Conservation (phyloP, 352 stramenopile species). For the Thalassiosira exigua region DNA sequence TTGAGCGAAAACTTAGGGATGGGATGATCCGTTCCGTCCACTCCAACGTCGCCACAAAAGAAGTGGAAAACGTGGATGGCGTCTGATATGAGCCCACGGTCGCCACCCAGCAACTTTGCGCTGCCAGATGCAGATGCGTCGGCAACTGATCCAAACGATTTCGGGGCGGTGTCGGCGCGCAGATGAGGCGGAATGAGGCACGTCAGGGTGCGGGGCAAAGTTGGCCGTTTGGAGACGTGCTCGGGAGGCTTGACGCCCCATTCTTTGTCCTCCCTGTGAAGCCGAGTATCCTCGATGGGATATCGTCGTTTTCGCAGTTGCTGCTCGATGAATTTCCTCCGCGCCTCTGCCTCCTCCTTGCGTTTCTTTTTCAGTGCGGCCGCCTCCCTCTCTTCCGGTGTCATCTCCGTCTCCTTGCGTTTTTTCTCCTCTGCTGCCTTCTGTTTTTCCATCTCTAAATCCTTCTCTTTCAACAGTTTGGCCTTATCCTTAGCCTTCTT, state of each 20-base stretch:
- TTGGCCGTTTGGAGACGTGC: slow-evolving; percentile 55
- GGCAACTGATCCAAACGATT: slow-evolving; percentile 7
- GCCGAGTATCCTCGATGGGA: slow-evolving; percentile 79
- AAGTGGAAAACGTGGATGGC: slow-evolving; percentile 81
- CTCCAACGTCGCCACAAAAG: slow-evolving; percentile 77
- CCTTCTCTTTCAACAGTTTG: slow-evolving; percentile 48
- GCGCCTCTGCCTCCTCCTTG: slow-evolving; percentile 56
- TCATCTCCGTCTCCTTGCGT: slow-evolving; percentile 25
- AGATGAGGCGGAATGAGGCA: slow-evolving; percentile 48
- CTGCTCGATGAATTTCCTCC: slow-evolving; percentile 63
- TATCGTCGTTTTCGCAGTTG: slow-evolving; percentile 70
- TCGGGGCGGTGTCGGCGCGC: slow-evolving; percentile 36
- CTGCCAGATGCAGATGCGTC: slow-evolving; percentile 46
- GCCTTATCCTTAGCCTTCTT: slow-evolving; percentile 32
- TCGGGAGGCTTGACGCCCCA: slow-evolving; percentile 63
- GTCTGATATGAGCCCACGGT: slow-evolving; percentile 69
- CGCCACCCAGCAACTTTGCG: slow-evolving; percentile 28
- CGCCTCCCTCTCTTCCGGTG: slow-evolving; percentile 46
- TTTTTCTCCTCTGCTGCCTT: slow-evolving; percentile 51
- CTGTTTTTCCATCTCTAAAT: slow-evolving; percentile 56
- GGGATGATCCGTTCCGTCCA: slow-evolving; percentile 44
- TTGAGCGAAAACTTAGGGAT: slow-evolving; percentile 77
- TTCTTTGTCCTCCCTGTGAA: slow-evolving; percentile 83
- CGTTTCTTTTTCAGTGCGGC: slow-evolving; percentile 28
- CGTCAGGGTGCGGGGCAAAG: slow-evolving; percentile 55